These are phyloP conservation scores for Apostasia shenzhenica DNA, from an alignment of 106 monocot genomes.

Conservation along the genomic window DNA sequence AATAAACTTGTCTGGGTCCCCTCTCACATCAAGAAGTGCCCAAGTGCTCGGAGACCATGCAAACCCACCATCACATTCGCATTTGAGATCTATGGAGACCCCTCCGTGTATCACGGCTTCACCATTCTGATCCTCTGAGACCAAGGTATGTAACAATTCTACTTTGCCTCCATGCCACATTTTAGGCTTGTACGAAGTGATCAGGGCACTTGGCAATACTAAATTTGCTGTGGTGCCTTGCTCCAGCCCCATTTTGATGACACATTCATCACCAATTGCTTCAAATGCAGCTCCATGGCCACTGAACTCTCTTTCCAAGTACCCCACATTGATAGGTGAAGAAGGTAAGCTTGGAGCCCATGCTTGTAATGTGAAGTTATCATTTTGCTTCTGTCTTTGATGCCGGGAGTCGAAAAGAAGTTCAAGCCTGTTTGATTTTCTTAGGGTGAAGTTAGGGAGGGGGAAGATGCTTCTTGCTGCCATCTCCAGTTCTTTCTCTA, in stretches of 20 bases:
- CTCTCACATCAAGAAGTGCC: constrained; percentile 52
- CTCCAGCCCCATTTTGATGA: constrained; percentile 44
- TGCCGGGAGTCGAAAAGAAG: constrained; percentile 2
- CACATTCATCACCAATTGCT: constrained; percentile 49
- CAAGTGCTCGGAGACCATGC: constrained; percentile 50
- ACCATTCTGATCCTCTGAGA: constrained; percentile 26
- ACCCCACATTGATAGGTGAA: constrained; percentile 40
- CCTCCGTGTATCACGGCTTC: constrained; percentile 40
- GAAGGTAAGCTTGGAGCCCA: constrained; percentile 17
- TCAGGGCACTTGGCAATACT: constrained; percentile 58
- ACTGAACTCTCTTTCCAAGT: constrained; percentile 53
- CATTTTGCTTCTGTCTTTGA: neutral
- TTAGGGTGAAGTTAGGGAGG: neutral
- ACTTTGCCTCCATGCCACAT: constrained; percentile 71
- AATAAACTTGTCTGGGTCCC: constrained; percentile 43
- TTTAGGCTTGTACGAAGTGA: constrained; percentile 70
- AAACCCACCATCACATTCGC: constrained; percentile 9
- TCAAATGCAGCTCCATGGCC: constrained; percentile 64
- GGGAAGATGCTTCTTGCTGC: neutral
- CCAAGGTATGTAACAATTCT: constrained; percentile 62
- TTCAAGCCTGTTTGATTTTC: neutral
- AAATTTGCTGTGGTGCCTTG: constrained; percentile 48
- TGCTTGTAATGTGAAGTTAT: neutral
- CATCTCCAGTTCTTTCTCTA: neutral
- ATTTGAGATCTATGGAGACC: constrained; percentile 35